These are phyloP conservation scores for Urtica urens DNA, from an alignment of 306 rosid genomes.

Conservation along the genomic window DNA sequence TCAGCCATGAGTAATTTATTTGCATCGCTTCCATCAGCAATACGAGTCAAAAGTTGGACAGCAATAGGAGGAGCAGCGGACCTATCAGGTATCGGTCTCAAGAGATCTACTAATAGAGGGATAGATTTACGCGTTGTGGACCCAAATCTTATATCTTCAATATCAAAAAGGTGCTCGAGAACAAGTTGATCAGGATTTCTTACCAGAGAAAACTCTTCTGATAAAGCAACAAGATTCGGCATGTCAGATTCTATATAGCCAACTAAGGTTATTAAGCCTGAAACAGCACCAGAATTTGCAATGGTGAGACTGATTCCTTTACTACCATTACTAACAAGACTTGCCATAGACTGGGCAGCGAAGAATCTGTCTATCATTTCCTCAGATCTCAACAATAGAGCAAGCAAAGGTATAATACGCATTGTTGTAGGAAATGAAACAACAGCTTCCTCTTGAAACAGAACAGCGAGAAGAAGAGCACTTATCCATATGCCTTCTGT, in stretches of 20 bases:
- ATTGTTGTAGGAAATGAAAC: slow-evolving; percentile 51
- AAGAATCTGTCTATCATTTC: slow-evolving; percentile 72
- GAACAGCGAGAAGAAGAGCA: slow-evolving; percentile 69
- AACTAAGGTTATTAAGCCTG: slow-evolving; percentile 67
- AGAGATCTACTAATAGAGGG: slow-evolving; percentile 86
- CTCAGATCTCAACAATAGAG: slow-evolving; percentile 70
- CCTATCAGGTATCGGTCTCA: slow-evolving; percentile 92
- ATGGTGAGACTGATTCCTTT: slow-evolving; percentile 74
- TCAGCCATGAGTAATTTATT: slow-evolving; percentile 82
- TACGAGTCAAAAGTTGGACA: slow-evolving; percentile 68
- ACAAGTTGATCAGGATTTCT: slow-evolving; percentile 84
- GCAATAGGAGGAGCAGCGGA: slow-evolving; percentile 90
- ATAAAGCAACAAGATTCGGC: slow-evolving; percentile 55
- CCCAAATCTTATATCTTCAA: slow-evolving; percentile 78
- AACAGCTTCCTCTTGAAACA: slow-evolving; percentile 68
- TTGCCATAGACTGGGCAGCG: slow-evolving; percentile 93
- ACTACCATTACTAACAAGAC: slow-evolving; percentile 70
- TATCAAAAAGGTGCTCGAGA: slow-evolving; percentile 68
- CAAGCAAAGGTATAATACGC: slow-evolving; percentile 67
- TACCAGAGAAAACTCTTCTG: slow-evolving; percentile 72
- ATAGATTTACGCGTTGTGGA: slow-evolving; percentile 80
- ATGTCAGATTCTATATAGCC: slow-evolving; percentile 68
- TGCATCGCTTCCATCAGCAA: slow-evolving; percentile 81
- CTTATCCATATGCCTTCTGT: slow-evolving; percentile 84
- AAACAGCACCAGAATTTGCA: slow-evolving; percentile 86